Evolutionary conservation across 108 stramenopile species (phyloP).

Genomic region (Fragilaria radians): DNA sequence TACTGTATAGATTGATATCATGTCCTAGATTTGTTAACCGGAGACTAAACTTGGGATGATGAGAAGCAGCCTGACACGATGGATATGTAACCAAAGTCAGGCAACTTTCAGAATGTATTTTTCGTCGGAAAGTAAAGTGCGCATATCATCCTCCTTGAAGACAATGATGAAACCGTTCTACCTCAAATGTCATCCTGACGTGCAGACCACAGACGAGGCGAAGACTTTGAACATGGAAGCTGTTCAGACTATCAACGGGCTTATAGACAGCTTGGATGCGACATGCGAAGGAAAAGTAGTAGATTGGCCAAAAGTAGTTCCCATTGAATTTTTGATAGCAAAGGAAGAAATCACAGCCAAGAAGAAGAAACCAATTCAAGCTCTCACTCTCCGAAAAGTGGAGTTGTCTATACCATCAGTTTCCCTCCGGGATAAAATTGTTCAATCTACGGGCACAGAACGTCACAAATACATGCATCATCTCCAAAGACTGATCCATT

Average conservation of each 20-base stretch:
- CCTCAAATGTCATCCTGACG: conserved; percentile 77
- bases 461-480: background rate
- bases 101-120: background rate
- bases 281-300: background rate
- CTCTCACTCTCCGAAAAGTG: conserved; percentile 32
- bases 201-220: conserved; percentile 26
- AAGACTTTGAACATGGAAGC: conserved; percentile 59
- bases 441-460: background rate
- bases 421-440: background rate
- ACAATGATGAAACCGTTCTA: conserved; percentile 68
- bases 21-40: too few relatives aligned
- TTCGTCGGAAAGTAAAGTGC: background rate
- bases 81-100: too few relatives aligned
- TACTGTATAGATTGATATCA: too few relatives aligned
- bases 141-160: conserved; percentile 22
- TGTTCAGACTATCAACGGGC: conserved; percentile 70
- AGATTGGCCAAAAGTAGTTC: background rate
- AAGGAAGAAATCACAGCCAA: background rate
- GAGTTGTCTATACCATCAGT: conserved; percentile 32
- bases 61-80: too few relatives aligned
- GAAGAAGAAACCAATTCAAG: background rate
- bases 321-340: conserved; percentile 3
- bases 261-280: conserved; percentile 50
- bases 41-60: too few relatives aligned
- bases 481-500: conserved; percentile 21